Percentiles rank a stretch among this genome's conserved stretches.
phyloP scores from a whole-genome alignment of 805 yeast species.

The Osmozyma mogii region DNA sequence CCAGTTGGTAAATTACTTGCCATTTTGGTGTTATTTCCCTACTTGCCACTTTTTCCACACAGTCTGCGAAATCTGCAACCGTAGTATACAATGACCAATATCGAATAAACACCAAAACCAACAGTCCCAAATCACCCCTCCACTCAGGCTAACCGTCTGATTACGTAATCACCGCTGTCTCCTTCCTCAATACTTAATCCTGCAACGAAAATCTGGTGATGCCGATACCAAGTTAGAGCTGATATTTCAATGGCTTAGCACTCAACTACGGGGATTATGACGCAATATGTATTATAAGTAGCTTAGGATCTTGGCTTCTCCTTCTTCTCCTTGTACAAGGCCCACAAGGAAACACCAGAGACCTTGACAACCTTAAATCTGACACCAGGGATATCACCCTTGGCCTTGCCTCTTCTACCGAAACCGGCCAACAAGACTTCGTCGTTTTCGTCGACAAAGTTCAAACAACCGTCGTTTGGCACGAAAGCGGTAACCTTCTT shows the following conservation, averaged over 20 bases:
- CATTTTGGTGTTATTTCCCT: no score
- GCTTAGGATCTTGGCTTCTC: constrained; percentile 99
- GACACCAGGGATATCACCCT: constrained; percentile 99
- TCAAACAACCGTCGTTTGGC: constrained; percentile 99
- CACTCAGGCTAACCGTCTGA: neutral
- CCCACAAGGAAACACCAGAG: constrained; percentile 98
- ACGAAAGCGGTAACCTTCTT: constrained; percentile 99
- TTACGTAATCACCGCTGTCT: no score
- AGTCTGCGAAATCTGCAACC: no score
- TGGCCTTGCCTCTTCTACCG: constrained; percentile 99
- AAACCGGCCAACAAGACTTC: constrained; percentile 99
- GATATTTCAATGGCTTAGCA: no score
- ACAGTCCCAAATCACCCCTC: neutral
- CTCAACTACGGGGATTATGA: no score
- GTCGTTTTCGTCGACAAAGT: constrained; percentile 99
- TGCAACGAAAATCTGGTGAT: no score
- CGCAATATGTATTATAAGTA: constrained; percentile 9
- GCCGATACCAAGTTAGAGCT: no score
- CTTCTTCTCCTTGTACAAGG: constrained; percentile 99
- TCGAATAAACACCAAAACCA: neutral
- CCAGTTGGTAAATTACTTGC: no score
- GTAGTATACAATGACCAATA: no score
- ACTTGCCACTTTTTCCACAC: no score
- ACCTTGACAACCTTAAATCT: constrained; percentile 99
- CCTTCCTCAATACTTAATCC: no score